Base-by-base conservation (phyloP, 2,329 filamentous ascomycete genomes). In the Nothophoma quercina region DNA sequence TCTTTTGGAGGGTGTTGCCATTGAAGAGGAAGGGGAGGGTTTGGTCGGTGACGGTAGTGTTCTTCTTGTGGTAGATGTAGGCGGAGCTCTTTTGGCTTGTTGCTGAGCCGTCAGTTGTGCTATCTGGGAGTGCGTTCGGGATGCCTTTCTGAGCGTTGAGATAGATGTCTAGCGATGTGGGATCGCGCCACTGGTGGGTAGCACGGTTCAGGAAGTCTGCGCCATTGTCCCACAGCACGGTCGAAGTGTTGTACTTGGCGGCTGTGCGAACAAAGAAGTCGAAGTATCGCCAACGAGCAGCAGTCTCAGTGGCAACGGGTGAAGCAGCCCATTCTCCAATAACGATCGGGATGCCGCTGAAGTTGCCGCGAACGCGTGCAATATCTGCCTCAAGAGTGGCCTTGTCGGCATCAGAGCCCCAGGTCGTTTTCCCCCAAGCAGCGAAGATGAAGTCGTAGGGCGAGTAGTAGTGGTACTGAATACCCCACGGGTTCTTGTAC, bases 401-500 rank as follows among this genome's bases (percentile, higher is more conserved):
- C 62, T 83, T 82, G 63, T 86, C 83, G 1, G 75, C 74, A 16
- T 79, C 79, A 2, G 80, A 82, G 19, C 84, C 83, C 83, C 83
- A 85, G 41, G 80, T 82, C 0, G 84, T 85, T 64, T 83, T 84
- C 19, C 84, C 84, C 83, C 83, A 86, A 10, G 69, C 71, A 15
- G 56, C 55, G 56, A 74, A 79, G 56, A 77, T 72, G 60, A 71
- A 77, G 49, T 72, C 69, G 34, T 72, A 84, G 9, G 82, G 83
- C 7, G 77, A 79, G 70, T 86, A 87, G 68, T 85, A 86, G 62
- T 87, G 85, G 63, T 83, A 85, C 63, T 86, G 83, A 23, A 86
- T 76, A 0, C 80, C 83, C 78, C 82, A 86, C 0, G 84, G 83
- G 51, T 84, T 83, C 10, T 77, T 77, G 32, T 80, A 81, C 45